These are phyloP conservation scores for Boletus speciosus DNA, from an alignment of 768 basidiomycete species.

Conservation along the genomic window DNA sequence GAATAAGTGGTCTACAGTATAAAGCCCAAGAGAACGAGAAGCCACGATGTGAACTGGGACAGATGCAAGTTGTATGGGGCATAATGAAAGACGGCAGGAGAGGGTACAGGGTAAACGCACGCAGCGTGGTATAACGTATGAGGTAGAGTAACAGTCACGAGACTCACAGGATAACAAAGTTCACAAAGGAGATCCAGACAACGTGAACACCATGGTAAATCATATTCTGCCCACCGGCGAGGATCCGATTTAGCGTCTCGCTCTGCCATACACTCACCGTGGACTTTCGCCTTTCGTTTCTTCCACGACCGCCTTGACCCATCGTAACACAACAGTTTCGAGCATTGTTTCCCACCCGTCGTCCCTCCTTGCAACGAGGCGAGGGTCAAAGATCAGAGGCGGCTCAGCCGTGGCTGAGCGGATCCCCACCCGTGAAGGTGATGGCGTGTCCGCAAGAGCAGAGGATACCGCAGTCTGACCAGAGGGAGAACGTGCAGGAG, in stretches of 20 bases:
- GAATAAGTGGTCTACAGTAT: constrained; percentile 13
- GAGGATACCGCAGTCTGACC: constrained; percentile 4
- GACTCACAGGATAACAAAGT: constrained; percentile 5
- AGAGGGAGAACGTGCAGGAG: constrained; percentile 20
- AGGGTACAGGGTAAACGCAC: not conserved
- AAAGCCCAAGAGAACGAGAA: not conserved
- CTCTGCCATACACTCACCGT: constrained; percentile 13
- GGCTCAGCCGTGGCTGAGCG: constrained; percentile 43
- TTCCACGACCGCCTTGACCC: constrained; percentile 66
- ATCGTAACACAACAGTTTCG: constrained; percentile 54
- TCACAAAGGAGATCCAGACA: constrained; percentile 3
- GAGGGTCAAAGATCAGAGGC: constrained; percentile 66
- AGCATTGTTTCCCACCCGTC: constrained; percentile 83
- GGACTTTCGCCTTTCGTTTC: constrained; percentile 50
- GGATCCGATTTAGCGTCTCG: not conserved
- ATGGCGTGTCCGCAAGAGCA: constrained; percentile 12
- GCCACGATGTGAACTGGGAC: constrained; percentile 2
- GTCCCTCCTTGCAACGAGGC: constrained; percentile 66
- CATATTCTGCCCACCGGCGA: not conserved
- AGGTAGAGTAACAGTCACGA: constrained; percentile 6
- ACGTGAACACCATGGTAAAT: not conserved
- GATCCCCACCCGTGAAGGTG: constrained; percentile 31
- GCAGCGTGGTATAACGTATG: constrained; percentile 10
- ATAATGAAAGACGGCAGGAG: not conserved
- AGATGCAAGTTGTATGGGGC: not conserved